Evolutionary conservation across 208 protist species (phyloP).

Genomic region (Wallacemonas sp.): DNA sequence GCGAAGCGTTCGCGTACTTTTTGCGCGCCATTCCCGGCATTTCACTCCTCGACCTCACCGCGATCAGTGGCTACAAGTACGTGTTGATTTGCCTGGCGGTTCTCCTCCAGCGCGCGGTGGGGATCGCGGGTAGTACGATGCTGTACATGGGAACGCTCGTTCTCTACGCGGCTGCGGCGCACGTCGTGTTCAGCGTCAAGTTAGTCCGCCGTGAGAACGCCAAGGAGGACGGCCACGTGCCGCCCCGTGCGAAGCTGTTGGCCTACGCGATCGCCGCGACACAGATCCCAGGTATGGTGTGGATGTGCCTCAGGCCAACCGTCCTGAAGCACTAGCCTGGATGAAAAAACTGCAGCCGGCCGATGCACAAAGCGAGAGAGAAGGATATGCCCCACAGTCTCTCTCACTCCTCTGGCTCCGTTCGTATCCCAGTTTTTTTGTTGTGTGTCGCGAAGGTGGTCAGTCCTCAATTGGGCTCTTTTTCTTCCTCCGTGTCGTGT

Average conservation of each 20-base stretch:
- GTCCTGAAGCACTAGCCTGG: no score
- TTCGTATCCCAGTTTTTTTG: no score
- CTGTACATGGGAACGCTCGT: slow-evolving; percentile 28
- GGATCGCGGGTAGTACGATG: slow-evolving; percentile 12
- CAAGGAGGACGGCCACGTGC: slow-evolving; percentile 40
- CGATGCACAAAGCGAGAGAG: no score
- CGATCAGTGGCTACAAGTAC: slow-evolving; percentile 83
- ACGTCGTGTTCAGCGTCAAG: slow-evolving; percentile 49
- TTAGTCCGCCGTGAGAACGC: slow-evolving; percentile 32
- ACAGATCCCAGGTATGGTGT: slow-evolving; percentile 57
- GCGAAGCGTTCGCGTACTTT: slow-evolving; percentile 49
- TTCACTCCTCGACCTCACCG: slow-evolving; percentile 43
- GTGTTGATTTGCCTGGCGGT: slow-evolving; percentile 57
- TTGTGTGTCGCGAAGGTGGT: no score
- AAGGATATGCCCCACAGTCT: no score
- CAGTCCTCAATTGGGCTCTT: no score
- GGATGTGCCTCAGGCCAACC: slow-evolving; percentile 45
- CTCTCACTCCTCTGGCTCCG: no score
- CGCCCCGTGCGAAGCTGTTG: slow-evolving; percentile 46
- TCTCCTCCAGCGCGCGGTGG: slow-evolving; percentile 40
- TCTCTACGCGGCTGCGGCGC: slow-evolving; percentile 45
- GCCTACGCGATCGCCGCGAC: slow-evolving; percentile 38
- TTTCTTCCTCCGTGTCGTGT: no score
- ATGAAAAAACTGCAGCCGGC: no score
- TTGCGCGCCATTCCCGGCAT: slow-evolving; percentile 39